A percentile compares a stretch with the other conserved stretches of the same genome.
These are phyloP conservation scores for Fraxinus platypoda DNA, from an alignment of 305 asterid genomes.

Conservation along the genomic window DNA sequence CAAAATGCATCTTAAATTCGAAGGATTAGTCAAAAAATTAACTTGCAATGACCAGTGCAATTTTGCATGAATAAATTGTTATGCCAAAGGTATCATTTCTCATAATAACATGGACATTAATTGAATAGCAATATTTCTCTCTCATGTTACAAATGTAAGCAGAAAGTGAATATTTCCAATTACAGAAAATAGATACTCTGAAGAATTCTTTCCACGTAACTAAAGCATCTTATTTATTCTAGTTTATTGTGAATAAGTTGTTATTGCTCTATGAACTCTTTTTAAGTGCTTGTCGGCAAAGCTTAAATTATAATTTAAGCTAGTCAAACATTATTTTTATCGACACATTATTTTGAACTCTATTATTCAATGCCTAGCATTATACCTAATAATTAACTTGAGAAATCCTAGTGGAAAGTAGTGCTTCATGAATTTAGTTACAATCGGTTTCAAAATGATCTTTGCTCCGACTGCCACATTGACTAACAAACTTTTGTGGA, in stretches of 20 bases:
- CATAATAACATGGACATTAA: neutral
- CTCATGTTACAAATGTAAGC: neutral
- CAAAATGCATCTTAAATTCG: neutral
- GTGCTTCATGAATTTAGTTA: neutral
- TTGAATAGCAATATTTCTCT: neutral
- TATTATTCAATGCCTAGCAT: neutral
- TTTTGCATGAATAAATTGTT: neutral
- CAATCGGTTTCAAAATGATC: neutral
- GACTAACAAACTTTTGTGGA: neutral
- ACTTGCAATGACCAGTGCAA: neutral
- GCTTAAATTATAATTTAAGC: neutral
- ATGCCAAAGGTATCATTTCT: neutral
- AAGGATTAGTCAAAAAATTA: neutral
- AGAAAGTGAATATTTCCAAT: neutral
- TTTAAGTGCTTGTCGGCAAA: neutral
- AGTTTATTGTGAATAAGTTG: neutral
- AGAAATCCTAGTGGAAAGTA: neutral
- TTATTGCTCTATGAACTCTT: neutral
- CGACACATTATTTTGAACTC: neutral
- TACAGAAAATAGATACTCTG: neutral
- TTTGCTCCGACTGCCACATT: neutral
- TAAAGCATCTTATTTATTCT: neutral
- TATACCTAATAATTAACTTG: neutral
- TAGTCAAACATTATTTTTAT: neutral
- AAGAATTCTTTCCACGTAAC: neutral